Conservation (phyloP, 768 basidiomycete genomes). For the Pulveroboletus sp. region DNA sequence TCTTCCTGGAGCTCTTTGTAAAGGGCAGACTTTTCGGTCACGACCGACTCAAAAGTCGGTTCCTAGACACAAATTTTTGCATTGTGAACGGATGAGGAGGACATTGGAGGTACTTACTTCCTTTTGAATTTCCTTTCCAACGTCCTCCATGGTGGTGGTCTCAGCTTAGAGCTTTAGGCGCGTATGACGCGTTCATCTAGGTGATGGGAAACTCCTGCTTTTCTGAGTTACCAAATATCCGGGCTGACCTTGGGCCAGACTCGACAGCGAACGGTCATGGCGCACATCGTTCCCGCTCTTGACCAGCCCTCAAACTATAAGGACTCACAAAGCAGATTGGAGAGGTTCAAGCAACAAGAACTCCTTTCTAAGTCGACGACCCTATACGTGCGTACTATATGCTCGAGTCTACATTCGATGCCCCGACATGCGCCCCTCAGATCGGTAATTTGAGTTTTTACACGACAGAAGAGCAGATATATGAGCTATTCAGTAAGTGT, state of each 20-base stretch:
- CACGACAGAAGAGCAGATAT: conserved; percentile 95
- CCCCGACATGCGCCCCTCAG: conserved; percentile 34
- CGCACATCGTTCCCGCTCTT: conserved; percentile 77
- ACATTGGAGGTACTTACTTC: conserved; percentile 48
- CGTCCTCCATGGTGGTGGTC: conserved; percentile 68
- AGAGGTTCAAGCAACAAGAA: conserved; percentile 74
- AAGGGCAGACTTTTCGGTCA: conserved; percentile 84
- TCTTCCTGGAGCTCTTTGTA: conserved; percentile 84
- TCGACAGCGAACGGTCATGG: conserved; percentile 45
- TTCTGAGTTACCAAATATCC: conserved; percentile 8
- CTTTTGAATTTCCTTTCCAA: conserved; percentile 79
- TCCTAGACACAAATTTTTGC: conserved; percentile 47
- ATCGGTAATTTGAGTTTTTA: conserved; percentile 92
- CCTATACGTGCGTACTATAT: conserved; percentile 66
- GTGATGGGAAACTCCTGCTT: conserved; percentile 28
- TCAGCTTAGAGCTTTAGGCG: conserved; percentile 9
- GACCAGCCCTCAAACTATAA: conserved; percentile 98
- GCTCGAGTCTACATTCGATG: conserved; percentile 15
- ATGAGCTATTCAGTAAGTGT: conserved; percentile 89
- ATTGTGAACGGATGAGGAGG: background rate
- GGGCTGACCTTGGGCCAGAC: background rate
- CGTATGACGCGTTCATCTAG: conserved; percentile 27
- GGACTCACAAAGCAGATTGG: conserved; percentile 81
- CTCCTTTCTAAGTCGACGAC: conserved; percentile 82
- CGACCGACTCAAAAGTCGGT: conserved; percentile 82